phyloP scores from a whole-genome alignment of 768 basidiomycete species.

The Tylopilus sp. region DNA sequence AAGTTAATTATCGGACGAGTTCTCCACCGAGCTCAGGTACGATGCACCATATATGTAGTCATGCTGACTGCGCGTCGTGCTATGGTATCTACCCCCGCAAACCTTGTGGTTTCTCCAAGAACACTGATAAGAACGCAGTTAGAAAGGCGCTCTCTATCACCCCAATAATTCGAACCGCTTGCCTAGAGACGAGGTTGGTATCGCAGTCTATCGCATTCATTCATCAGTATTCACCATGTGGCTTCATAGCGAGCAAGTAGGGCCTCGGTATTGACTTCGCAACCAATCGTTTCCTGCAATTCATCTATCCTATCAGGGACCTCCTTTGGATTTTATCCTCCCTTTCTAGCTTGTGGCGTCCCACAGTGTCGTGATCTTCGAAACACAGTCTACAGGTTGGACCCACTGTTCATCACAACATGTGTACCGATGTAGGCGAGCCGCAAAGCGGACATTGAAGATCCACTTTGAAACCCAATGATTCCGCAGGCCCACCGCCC shows the following conservation, averaged over 20 bases:
- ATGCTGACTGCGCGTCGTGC: slow-evolving; percentile 1
- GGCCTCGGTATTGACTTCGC: slow-evolving; percentile 12
- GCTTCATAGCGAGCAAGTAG: slow-evolving; percentile 5
- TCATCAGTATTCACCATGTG: background rate
- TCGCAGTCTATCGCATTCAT: slow-evolving; percentile 6
- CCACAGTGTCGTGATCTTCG: background rate
- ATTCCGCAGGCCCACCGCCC: background rate
- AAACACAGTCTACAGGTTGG: slow-evolving; percentile 1
- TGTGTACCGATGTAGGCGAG: slow-evolving; percentile 10
- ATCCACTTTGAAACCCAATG: background rate
- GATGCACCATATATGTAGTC: slow-evolving; percentile 5
- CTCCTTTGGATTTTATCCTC: slow-evolving; percentile 12
- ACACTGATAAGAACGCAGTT: background rate
- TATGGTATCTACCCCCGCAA: background rate
- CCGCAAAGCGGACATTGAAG: slow-evolving; percentile 23
- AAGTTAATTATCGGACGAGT: background rate
- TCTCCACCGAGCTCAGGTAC: slow-evolving; percentile 10
- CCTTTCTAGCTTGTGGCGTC: slow-evolving; percentile 11
- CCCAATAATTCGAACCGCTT: too few species aligned
- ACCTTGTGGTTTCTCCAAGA: background rate
- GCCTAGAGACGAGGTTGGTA: background rate
- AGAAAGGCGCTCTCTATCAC: background rate
- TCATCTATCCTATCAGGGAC: slow-evolving; percentile 12
- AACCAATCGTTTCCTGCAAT: slow-evolving; percentile 9
- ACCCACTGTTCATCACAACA: slow-evolving; percentile 5